Base-by-base conservation (phyloP, 1,284 basidiomycete species). In the Phellopilus nigrolimitatus region DNA sequence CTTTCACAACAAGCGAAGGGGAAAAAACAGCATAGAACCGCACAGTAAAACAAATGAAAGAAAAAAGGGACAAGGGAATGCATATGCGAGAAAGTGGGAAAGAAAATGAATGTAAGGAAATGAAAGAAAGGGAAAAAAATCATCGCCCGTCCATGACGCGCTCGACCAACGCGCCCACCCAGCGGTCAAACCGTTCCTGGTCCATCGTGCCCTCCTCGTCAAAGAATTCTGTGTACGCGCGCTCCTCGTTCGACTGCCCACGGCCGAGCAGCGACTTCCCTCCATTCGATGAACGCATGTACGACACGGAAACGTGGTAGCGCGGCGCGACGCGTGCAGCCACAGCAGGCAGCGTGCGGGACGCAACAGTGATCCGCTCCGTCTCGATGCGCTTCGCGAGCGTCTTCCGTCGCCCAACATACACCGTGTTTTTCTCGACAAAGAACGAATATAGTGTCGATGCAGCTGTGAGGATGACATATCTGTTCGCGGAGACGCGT, bases 321-420 rank as follows among this genome's bases (percentile, higher is more conserved):
- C 74, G 71, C 7, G 88, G 88, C 3, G 78, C 69, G 68, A 63
- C 12, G 45, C 59, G 49, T 49, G 63, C 53, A 45, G 67, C 57
- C 57, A 67, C 67, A 15, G 75, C 73, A 34, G 84, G 79, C 19
- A 70, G 57, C 2, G 84, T 84, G 40, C 72, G 73, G 5, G 89
- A 85, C 21, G 79, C 76, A 51, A 92, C 73, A 15, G 80, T 84
- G 67, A 93, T 79, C 56, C 82, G 78, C 62, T 93, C 90, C 5
- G 87, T 88, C 34, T 91, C 80, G 62, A 93, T 92, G 56, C 85
- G 76, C 66, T 89, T 90, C 28, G 86, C 87, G 59, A 91, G 82
- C 17, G 87, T 87, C 67, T 90, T 90, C 56, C 90, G 80, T 63
- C 84, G 88, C 33, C 88, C 90, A 33, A 86, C 80, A 62, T 89